Base-by-base conservation (phyloP, 768 basidiomycete genomes). In the Kwoniella bestiolae region DNA sequence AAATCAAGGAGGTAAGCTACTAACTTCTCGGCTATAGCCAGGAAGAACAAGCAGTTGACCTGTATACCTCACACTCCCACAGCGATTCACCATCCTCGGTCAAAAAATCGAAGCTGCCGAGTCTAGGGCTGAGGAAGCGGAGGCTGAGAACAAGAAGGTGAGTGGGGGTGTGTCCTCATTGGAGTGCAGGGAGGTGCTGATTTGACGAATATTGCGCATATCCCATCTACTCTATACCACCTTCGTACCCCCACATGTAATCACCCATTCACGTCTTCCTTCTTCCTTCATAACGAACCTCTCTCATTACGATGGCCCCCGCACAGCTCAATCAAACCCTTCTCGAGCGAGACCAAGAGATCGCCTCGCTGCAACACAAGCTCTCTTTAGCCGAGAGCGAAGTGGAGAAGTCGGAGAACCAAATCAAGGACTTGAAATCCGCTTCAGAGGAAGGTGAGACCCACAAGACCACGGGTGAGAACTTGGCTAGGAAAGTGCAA, bases 261-360 rank as follows among this genome's bases (percentile, higher is more conserved):
- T n/a, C n/a, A 26, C 50, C 21, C 51, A 16, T 14, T 53, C 51
- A 12, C 29, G 11, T n/a, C 21, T 28, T 28, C 55, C 31, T 56
- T 23, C 21, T 56, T 35, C 12, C 58, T 28, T 5, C 16, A 21
- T 51, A n/a, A n/a, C n/a, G n/a, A n/a, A n/a, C 31, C 18, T 34
- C 32, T 14, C 18, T 32, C 14, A 11, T 25, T 52, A 18, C 34
- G 6, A 45, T 32, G 26, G 21, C 21, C 16, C 51, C 53, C 59
- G 11, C n/a, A 18, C 68, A 85, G 72, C 82, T 83, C 66, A 88
- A 93, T 75, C 91, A 92, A 78, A 67, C 80, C 25, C 75, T 94
- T 38, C 86, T 96, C 18, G 85, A 87, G 75, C 89, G 88, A 76
- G 95, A 97, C 1, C 94, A 98, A 80, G 88, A 89, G 71, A 90